These are phyloP conservation scores for Russula emetica DNA, from an alignment of 768 basidiomycete genomes.

Conservation along the genomic window DNA sequence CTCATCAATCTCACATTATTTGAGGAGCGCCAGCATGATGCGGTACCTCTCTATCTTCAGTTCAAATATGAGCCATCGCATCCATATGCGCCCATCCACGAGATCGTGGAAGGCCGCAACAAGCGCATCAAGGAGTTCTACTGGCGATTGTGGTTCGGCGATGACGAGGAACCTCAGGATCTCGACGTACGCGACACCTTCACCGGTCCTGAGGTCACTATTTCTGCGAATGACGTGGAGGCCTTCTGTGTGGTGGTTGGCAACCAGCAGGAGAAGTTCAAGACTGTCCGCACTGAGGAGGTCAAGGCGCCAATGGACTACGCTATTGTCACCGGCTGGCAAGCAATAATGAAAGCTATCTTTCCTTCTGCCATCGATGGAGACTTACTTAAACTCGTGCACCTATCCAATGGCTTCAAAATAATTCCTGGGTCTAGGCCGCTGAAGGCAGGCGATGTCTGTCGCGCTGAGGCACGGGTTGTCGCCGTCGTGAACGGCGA, in stretches of 20 bases:
- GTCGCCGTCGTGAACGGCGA: slow-evolving; percentile 86
- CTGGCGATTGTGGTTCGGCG: slow-evolving; percentile 98
- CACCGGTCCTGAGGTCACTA: slow-evolving; percentile 78
- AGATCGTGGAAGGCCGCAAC: slow-evolving; percentile 79
- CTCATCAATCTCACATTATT: slow-evolving; percentile 68
- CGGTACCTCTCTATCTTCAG: slow-evolving; percentile 75
- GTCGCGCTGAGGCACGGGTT: slow-evolving; percentile 85
- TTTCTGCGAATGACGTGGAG: slow-evolving; percentile 74
- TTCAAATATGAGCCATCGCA: slow-evolving; percentile 85
- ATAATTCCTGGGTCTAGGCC: slow-evolving; percentile 73
- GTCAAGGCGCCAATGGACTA: slow-evolving; percentile 97
- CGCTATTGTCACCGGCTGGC: slow-evolving; percentile 97
- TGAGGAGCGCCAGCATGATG: slow-evolving; percentile 74
- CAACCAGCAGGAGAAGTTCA: slow-evolving; percentile 89
- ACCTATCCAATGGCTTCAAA: slow-evolving; percentile 95
- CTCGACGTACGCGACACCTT: slow-evolving; percentile 80
- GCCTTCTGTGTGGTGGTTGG: slow-evolving; percentile 90
- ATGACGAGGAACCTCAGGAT: slow-evolving; percentile 68
- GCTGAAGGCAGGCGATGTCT: slow-evolving; percentile 81
- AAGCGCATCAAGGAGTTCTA: slow-evolving; percentile 93
- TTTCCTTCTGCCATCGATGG: slow-evolving; percentile 92
- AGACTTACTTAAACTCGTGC: slow-evolving; percentile 92
- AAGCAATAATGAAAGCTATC: slow-evolving; percentile 99
- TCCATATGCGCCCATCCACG: slow-evolving; percentile 91
- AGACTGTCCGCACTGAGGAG: slow-evolving; percentile 60